Percentiles rank a stretch among this genome's conserved stretches.
Conservation (phyloP, 805 yeast genomes). For the Ogataea kodamae region DNA sequence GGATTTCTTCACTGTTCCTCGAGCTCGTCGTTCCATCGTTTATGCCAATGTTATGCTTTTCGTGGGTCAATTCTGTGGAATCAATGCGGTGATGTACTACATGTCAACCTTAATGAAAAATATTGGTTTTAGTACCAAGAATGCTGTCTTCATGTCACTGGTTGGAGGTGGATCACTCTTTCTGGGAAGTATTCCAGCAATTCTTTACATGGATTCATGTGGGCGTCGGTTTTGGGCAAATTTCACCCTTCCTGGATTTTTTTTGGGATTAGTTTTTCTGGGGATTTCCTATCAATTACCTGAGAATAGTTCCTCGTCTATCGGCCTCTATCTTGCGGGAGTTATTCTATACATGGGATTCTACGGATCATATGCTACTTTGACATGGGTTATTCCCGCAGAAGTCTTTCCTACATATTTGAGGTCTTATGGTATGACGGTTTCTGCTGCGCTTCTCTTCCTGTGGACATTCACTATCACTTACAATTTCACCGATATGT, state of each 20-base stretch:
- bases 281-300: slow-evolving; percentile 53
- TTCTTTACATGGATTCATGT: slow-evolving; percentile 52
- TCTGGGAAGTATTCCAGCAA: slow-evolving; percentile 65
- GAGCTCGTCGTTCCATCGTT: slow-evolving; percentile 58
- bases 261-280: slow-evolving; percentile 56
- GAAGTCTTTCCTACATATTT: slow-evolving; percentile 58
- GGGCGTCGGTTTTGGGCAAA: slow-evolving; percentile 64
- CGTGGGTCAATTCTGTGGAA: slow-evolving; percentile 65
- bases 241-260: slow-evolving; percentile 48
- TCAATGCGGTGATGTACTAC: slow-evolving; percentile 63
- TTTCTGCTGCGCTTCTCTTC: slow-evolving; percentile 53
- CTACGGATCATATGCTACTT: slow-evolving; percentile 63
- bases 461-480: slow-evolving; percentile 63
- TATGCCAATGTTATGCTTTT: slow-evolving; percentile 56
- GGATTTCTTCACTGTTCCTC: slow-evolving; percentile 51
- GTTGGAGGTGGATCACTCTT: slow-evolving; percentile 65
- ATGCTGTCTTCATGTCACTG: slow-evolving; percentile 61
- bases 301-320: slow-evolving; percentile 43
- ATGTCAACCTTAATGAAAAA: slow-evolving; percentile 53
- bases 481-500: slow-evolving; percentile 58
- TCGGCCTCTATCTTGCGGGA: slow-evolving; percentile 61
- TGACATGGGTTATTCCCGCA: slow-evolving; percentile 68
- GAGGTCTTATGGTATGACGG: slow-evolving; percentile 64
- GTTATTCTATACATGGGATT: slow-evolving; percentile 60
- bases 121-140: slow-evolving; percentile 50